A percentile compares a stretch with the other conserved stretches of the same genome.
These are phyloP conservation scores for Alternaria arbusti DNA, from an alignment of 2,329 filamentous ascomycete species.

Conservation along the genomic window DNA sequence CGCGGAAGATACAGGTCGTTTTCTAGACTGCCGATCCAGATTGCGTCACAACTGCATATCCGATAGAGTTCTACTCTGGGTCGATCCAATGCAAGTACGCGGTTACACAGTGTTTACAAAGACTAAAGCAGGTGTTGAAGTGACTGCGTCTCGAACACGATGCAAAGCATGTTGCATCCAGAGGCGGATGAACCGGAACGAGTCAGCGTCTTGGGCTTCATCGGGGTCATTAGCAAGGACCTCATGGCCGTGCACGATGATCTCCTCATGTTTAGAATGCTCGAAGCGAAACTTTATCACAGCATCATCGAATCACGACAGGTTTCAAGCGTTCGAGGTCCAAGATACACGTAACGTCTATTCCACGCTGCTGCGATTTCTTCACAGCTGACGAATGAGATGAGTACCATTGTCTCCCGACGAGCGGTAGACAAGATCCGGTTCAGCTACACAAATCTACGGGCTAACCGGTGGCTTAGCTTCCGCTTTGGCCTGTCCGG, in stretches of 20 bases:
- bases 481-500: constrained; percentile 24
- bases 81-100: not conserved
- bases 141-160: constrained; percentile 7
- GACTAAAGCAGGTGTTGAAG: not conserved
- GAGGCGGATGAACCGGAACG: constrained; percentile 18
- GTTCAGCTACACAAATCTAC: constrained; percentile 16
- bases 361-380: constrained; percentile 4
- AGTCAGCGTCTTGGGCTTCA: constrained; percentile 19
- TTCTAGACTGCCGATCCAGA: constrained; percentile 6
- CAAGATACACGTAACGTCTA: not conserved
- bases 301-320: constrained; percentile 7
- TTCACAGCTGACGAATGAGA: constrained; percentile 21
- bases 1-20: constrained; percentile 7
- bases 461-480: constrained; percentile 18
- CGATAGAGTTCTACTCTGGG: not conserved
- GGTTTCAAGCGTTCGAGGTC: constrained; percentile 9
- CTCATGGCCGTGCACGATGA: constrained; percentile 10
- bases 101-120: constrained; percentile 1
- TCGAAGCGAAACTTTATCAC: constrained; percentile 17
- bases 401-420: constrained; percentile 16
- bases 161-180: constrained; percentile 5
- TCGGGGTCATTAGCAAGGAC: constrained; percentile 8
- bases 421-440: constrained; percentile 19
- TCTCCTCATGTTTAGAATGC: constrained; percentile 16
- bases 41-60: constrained; percentile 7